Evolutionary conservation across 148 eudicot genomes (phyloP), one percentile per base, ranked within the genome.

Genomic region (Spergularia marina): DNA sequence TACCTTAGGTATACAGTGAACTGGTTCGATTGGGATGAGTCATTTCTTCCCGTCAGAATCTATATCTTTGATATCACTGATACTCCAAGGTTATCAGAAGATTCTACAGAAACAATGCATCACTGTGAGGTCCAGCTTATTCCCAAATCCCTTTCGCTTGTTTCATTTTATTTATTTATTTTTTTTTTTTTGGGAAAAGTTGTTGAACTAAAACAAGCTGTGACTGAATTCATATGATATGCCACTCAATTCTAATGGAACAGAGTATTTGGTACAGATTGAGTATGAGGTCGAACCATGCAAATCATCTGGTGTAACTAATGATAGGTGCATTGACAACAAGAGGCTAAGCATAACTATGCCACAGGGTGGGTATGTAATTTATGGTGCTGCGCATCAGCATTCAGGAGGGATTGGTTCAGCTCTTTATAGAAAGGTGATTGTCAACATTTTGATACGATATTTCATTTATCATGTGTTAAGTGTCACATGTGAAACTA

Each of bases 371-470:
- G 97, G 98, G 13, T 76, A 83, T 82, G 78, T 94, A 2, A 65
- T 94, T 68, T 94, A 94, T 64, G 93, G 90, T 7, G 93, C 84
- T 82, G 98, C 90, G 10, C 98, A 94, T 83, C 98, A 88, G 72
- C 98, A 94, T 73, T 78, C 89, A 0, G 95, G 95, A 12, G 93
- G 97, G n/a, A 77, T 76, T 65, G 93, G 97, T 47, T 85, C 89
- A 23, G 68, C 91, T 55, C 93, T 94, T 16, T 90, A 86, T 80
- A 82, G 97, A 69, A 83, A 91, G 96, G 98, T 93, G 76, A 34
- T 71, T 18, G 16, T 52, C 57, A 52, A 12, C 30, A 13, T n/a
- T 20, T 40, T 41, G 12, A 2, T 44, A 9, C 9, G 1, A 44
- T 41, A 5, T 44, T 5, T 44, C 49, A 0, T 44, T 4, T 41